Base-by-base conservation (phyloP, 768 basidiomycete genomes). In the Tricholoma sp. region DNA sequence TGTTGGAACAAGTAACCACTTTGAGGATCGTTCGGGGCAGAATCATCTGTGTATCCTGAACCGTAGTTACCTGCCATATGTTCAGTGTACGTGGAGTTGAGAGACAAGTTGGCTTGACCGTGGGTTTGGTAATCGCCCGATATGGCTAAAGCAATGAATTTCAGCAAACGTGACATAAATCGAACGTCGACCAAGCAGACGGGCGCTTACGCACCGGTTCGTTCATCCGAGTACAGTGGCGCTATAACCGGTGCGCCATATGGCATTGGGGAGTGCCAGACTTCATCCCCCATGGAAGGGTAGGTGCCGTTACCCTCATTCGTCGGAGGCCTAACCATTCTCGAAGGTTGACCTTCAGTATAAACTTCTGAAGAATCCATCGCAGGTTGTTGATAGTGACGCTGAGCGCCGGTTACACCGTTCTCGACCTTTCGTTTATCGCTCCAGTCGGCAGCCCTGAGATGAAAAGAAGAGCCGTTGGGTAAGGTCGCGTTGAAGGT, bases 361-460 rank as follows among this genome's bases (percentile, higher is more conserved):
- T 73, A 63, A 24, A 59, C 49, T 11, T 59, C 52, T 18, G 53
- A n/a, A 11, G 35, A 4, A 24, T 57, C 55, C 31, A 57, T 69
- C 24, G 70, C 65, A 50, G 57, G 61, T 39, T 58, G 58, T 59
- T 51, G 66, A 64, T 24, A 66, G 69, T 64, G 61, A 24, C 57
- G 57, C 27, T 50, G 47, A 18, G 47, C n/a, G 27, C 6, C n/a
- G n/a, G 27, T 8, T 19, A 45, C n/a, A 2, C 52, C 43, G 34
- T 58, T 58, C 12, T 61, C 59, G 12, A 11, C 37, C 69, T 59
- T 71, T 74, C 52, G 62, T 39, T 60, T 59, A 1, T 60, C 61
- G 19, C 65, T 68, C 84, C 86, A 87, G 63, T 70, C 83, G 5
- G 86, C 86, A 10, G 83, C 81, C 39, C 83, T 78, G n/a, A 87